These are phyloP conservation scores for Phytophthora podocarpi DNA, from an alignment of 352 stramenopile species.

Conservation along the genomic window DNA sequence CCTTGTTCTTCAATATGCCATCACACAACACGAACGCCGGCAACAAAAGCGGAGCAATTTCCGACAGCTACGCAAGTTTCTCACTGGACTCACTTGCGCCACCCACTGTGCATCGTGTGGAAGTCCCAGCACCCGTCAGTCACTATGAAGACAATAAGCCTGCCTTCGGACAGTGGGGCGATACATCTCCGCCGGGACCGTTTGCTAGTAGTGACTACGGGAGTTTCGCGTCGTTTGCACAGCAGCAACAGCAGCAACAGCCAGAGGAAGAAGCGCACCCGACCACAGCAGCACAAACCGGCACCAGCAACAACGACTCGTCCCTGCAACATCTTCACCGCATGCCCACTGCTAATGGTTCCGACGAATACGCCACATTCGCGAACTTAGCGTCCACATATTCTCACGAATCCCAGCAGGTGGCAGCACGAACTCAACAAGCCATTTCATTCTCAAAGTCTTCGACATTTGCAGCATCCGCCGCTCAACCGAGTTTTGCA, in stretches of 20 bases:
- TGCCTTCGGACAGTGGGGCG: neutral
- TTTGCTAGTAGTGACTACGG: slow-evolving; percentile 46
- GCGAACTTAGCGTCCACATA: slow-evolving; percentile 30
- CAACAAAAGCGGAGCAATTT: slow-evolving; percentile 1
- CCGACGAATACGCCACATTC: slow-evolving; percentile 34
- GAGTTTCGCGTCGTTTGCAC: slow-evolving; percentile 43
- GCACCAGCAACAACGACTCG: neutral
- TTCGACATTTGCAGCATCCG: slow-evolving; percentile 3
- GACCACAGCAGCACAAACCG: neutral
- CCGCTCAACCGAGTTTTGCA: slow-evolving; percentile 4
- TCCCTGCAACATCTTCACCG: neutral
- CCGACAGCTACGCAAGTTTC: slow-evolving; percentile 57
- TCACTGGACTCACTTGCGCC: slow-evolving; percentile 43
- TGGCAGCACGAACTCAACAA: slow-evolving; percentile 19
- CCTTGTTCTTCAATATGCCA: slow-evolving; percentile 6
- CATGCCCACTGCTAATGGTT: neutral
- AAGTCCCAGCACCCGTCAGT: neutral
- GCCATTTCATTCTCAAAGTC: slow-evolving; percentile 25
- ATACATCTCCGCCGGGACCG: neutral
- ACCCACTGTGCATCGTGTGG: slow-evolving; percentile 20
- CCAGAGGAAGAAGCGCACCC: slow-evolving; percentile 18
- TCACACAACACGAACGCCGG: neutral
- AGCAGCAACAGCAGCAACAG: slow-evolving; percentile 19
- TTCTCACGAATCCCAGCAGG: slow-evolving; percentile 25
- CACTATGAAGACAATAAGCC: slow-evolving; percentile 3